These are phyloP conservation scores for Persicaria maculosa DNA, from an alignment of 148 eudicot genomes.

Conservation along the genomic window DNA sequence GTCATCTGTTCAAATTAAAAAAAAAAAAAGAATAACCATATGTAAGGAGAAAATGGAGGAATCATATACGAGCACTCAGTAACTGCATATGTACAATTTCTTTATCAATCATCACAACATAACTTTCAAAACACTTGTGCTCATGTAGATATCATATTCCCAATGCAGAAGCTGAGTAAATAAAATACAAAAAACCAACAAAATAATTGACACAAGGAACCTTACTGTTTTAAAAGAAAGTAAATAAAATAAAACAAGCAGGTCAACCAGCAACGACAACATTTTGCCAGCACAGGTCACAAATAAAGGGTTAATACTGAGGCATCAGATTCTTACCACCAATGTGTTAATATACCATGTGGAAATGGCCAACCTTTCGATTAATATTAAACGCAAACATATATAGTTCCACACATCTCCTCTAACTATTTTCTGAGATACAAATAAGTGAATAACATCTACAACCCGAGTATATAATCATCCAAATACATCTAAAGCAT, in stretches of 20 bases:
- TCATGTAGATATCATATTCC: not conserved
- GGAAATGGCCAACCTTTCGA: not conserved
- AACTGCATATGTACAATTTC: not conserved
- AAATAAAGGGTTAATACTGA: not conserved
- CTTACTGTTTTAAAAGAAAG: not conserved
- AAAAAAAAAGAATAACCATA: not conserved
- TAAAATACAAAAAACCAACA: not conserved
- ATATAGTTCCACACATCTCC: not conserved
- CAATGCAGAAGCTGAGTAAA: not conserved
- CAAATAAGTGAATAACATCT: not conserved
- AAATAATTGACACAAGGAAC: not conserved
- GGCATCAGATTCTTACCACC: not conserved
- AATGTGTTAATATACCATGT: not conserved
- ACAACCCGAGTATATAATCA: not conserved
- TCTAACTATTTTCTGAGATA: not conserved
- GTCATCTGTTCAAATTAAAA: conserved; percentile 18
- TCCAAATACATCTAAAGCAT: not conserved
- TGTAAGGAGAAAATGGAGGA: not conserved
- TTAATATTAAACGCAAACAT: not conserved
- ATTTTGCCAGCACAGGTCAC: not conserved
- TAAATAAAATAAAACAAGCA: not conserved
- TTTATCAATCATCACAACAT: not conserved
- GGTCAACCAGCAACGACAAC: not conserved
- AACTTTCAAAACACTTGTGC: not conserved
- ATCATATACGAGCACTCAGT: not conserved